A percentile compares a stretch with the other conserved stretches of the same genome.
phyloP scores from a whole-genome alignment of 768 basidiomycete species.

The Suillus variegatus region DNA sequence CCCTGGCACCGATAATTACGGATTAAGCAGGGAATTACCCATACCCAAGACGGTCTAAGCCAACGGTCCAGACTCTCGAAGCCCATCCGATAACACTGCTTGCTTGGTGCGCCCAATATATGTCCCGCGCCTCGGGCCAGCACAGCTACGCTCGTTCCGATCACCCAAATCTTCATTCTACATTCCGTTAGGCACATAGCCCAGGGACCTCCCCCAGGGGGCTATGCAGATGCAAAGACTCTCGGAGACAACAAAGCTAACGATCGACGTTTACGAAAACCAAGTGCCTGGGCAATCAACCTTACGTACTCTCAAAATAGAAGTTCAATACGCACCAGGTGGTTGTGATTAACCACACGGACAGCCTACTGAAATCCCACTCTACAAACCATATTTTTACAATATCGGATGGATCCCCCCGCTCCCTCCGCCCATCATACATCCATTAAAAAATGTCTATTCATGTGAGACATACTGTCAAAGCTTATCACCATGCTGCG shows the following conservation, averaged over 20 bases:
- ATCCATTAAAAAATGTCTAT: neutral
- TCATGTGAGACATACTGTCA: neutral
- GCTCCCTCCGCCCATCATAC: neutral
- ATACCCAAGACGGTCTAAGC: neutral
- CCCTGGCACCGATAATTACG: neutral
- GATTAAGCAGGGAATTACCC: neutral
- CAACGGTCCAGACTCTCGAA: neutral
- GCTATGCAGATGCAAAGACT: neutral
- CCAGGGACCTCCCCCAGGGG: constrained; percentile 1
- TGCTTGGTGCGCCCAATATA: neutral
- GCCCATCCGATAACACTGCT: neutral
- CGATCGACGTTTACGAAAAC: constrained; percentile 11
- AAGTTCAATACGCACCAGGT: neutral
- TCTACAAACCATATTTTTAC: neutral
- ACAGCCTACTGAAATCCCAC: neutral
- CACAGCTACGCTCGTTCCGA: constrained; percentile 1
- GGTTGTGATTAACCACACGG: neutral
- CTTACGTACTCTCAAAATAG: constrained; percentile 4
- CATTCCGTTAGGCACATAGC: constrained; percentile 10
- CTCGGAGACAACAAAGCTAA: constrained; percentile 3
- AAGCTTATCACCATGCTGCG: neutral
- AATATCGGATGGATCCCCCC: neutral
- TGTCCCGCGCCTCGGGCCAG: neutral
- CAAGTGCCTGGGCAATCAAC: constrained; percentile 8
- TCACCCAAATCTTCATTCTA: neutral